phyloP scores from a whole-genome alignment of 2,329 filamentous ascomycete species.

The Aureobasidium melanogenum region DNA sequence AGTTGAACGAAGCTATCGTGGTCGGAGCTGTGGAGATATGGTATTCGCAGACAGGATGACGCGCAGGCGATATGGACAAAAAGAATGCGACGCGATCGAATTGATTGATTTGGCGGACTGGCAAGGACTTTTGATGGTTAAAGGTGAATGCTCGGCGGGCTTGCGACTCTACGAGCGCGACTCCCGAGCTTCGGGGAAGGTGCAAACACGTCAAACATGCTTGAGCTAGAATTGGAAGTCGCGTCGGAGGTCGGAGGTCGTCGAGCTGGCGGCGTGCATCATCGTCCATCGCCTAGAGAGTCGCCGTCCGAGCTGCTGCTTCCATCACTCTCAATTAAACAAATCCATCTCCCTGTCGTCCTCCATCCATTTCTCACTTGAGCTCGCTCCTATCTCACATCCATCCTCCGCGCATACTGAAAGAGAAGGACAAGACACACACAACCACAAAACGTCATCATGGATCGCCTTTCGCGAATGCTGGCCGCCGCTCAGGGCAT shows the following conservation, averaged over 20 bases:
- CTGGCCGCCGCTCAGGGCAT: slow-evolving; percentile 63
- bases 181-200: background rate
- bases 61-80: background rate
- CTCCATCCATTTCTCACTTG: background rate
- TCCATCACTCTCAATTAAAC: background rate
- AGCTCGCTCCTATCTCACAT: background rate
- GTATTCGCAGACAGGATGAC: background rate
- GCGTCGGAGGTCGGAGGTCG: background rate
- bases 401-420: background rate
- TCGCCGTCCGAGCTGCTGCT: background rate
- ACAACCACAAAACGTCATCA: slow-evolving; percentile 30
- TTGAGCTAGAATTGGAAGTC: background rate
- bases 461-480: slow-evolving; percentile 91
- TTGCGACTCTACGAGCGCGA: no score
- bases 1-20: background rate
- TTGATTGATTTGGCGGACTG: background rate
- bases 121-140: background rate
- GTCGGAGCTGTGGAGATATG: background rate
- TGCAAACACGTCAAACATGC: background rate
- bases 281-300: background rate
- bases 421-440: background rate
- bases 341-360: background rate
- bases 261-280: background rate
- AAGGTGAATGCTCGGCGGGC: background rate
- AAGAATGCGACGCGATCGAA: background rate